Base-by-base conservation (phyloP, 345 rosid genomes). In the Bruguiera sexangula region DNA sequence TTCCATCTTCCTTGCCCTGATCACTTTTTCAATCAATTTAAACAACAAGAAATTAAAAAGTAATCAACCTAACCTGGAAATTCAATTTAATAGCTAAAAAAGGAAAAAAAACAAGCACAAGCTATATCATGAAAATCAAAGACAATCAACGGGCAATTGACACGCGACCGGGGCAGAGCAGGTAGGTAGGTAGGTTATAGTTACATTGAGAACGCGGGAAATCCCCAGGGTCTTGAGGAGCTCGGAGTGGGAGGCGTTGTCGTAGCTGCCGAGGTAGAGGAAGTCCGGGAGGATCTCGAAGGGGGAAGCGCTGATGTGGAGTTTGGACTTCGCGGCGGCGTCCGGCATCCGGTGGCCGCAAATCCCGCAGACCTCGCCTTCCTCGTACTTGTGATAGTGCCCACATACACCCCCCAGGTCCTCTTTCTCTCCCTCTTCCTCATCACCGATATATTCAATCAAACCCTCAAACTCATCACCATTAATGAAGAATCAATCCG, bases 331-430 rank as follows among this genome's bases (percentile, higher is more conserved):
- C 75, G 75, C 83, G 46, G 88, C 79, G 56, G 88, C 36, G 8
- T 61, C 84, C 11, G 87, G 84, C 62, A 84, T 79, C 53, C 94
- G 83, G 75, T 95, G 99, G 69, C 99, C 99, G 73, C 99, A 95
- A 74, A 90, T 73, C 68, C 96, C 97, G 32, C 99, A 92, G 19
- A 92, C 94, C 80, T 95, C 98, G 0, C 99, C 99, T 79, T 88
- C 96, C 80, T 95, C 99, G 83, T 86, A 92, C 84, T 95, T 92
- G 86, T 95, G 99, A 73, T 90, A 95, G 83, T 95, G 99, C 18
- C 98, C 98, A 59, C 99, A 95, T 60, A 92, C 84, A 60, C 90
- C 93, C 61, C 99, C 92, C 3, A 98, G 99, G 76, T 95, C 92
- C 73, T 95, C 99, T 24, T 24, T 70, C 99, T 85, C 76, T 92